Conservation (phyloP, 805 yeast species). For the Wickerhamomyces chaumierensis region DNA sequence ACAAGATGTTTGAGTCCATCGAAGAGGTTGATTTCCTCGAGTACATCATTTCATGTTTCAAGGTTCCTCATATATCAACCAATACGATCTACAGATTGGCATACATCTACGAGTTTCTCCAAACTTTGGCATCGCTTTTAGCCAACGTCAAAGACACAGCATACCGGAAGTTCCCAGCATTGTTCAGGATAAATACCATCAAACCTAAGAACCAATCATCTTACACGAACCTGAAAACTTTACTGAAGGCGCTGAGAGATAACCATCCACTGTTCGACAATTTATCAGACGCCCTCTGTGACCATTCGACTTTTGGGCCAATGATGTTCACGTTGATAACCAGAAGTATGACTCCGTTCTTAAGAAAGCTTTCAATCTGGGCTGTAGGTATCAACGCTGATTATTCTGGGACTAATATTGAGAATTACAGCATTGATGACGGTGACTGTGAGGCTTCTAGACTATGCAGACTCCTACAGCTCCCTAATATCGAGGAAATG, state of each 20-base stretch:
- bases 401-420: conserved; percentile 21
- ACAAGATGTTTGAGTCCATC: conserved; percentile 23
- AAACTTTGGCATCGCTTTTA: conserved; percentile 21
- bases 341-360: conserved; percentile 51
- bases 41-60: conserved; percentile 34
- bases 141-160: conserved; percentile 17
- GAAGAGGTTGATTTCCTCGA: conserved; percentile 41
- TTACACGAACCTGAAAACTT: background rate
- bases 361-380: conserved; percentile 51
- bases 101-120: conserved; percentile 41
- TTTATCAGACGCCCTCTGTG: conserved; percentile 18
- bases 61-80: conserved; percentile 34
- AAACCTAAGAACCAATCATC: conserved; percentile 3
- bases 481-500: conserved; percentile 27
- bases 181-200: conserved; percentile 25
- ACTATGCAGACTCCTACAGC: conserved; percentile 36
- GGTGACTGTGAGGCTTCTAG: conserved; percentile 40
- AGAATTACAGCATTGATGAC: conserved; percentile 12
- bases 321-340: conserved; percentile 41
- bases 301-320: conserved; percentile 21
- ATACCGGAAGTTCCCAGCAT: conserved; percentile 17
- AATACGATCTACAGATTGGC: conserved; percentile 38
- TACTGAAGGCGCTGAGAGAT: conserved; percentile 13
- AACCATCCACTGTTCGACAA: conserved; percentile 17
- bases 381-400: conserved; percentile 43